Evolutionary conservation across 805 yeast species (phyloP).

Genomic region (Starmerella etchellsii): DNA sequence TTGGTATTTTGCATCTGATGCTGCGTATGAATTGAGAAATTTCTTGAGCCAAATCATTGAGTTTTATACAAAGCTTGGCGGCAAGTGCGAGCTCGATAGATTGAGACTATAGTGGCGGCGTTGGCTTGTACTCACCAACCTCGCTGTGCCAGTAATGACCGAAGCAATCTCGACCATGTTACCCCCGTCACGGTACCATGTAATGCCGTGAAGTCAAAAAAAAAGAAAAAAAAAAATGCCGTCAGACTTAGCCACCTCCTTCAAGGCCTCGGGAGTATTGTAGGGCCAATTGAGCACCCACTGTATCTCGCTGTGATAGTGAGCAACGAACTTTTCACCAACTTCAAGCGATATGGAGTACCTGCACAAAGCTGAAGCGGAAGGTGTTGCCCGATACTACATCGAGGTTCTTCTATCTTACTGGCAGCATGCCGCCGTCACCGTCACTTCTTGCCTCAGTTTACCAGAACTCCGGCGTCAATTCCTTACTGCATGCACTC

Average conservation of each 20-base stretch:
- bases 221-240: too few species aligned
- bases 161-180: constrained; percentile 51
- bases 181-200: constrained; percentile 53
- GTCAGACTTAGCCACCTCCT: constrained; percentile 22
- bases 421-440: constrained; percentile 6
- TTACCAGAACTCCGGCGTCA: background rate
- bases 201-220: constrained; percentile 29
- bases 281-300: constrained; percentile 46
- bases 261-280: constrained; percentile 46
- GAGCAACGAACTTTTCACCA: constrained; percentile 10
- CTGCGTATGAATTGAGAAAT: constrained; percentile 49
- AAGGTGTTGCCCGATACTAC: constrained; percentile 14
- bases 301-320: constrained; percentile 24
- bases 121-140: constrained; percentile 51
- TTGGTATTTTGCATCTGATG: constrained; percentile 89
- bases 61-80: constrained; percentile 50
- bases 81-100: constrained; percentile 49
- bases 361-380: constrained; percentile 3
- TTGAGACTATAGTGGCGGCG: constrained; percentile 77
- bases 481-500: constrained; percentile 9
- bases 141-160: constrained; percentile 30
- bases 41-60: constrained; percentile 63
- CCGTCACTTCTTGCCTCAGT: constrained; percentile 7
- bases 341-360: constrained; percentile 6
- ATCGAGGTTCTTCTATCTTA: constrained; percentile 15